Evolutionary conservation across 208 protist species (phyloP).

Genomic region (Leishmania lainsoni): DNA sequence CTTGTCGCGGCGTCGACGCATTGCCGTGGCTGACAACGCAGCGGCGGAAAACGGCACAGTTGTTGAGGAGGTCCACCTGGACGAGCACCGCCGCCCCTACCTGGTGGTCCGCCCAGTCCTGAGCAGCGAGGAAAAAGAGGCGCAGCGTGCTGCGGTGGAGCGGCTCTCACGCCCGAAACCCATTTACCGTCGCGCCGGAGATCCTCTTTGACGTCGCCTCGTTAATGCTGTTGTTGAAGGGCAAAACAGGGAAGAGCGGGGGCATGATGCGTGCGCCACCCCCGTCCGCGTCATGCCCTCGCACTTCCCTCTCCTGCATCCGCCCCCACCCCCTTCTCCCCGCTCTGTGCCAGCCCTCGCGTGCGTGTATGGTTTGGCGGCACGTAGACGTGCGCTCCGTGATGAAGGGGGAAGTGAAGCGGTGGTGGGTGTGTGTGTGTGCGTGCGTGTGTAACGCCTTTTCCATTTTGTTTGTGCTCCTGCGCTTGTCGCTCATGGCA

Average conservation of each 20-base stretch:
- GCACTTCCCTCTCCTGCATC: not conserved
- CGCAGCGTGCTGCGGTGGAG: slow-evolving; percentile 49
- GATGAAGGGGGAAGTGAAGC: not conserved
- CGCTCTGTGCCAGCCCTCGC: not conserved
- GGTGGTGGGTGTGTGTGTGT: not conserved
- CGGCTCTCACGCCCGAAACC: slow-evolving; percentile 60
- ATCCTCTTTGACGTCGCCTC: not conserved
- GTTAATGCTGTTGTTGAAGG: not conserved
- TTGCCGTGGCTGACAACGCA: not conserved
- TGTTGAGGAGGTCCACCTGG: slow-evolving; percentile 75
- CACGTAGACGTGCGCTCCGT: not conserved
- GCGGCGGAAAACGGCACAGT: slow-evolving; percentile 16
- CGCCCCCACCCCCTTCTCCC: not conserved
- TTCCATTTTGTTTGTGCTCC: not conserved
- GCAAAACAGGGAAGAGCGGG: not conserved
- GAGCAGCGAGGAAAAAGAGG: slow-evolving; percentile 41
- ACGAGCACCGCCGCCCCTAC: slow-evolving; percentile 77
- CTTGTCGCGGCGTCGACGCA: slow-evolving; percentile 34
- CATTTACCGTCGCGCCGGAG: slow-evolving; percentile 40
- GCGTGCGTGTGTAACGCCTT: not conserved
- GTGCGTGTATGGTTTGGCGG: not conserved
- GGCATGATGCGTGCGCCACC: too few species aligned
- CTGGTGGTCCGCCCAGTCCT: slow-evolving; percentile 65
- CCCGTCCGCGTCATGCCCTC: not conserved
- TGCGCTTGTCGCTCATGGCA: too few species aligned